Conservation (phyloP, 352 stramenopile genomes). For the Thraustochytrium sp. region DNA sequence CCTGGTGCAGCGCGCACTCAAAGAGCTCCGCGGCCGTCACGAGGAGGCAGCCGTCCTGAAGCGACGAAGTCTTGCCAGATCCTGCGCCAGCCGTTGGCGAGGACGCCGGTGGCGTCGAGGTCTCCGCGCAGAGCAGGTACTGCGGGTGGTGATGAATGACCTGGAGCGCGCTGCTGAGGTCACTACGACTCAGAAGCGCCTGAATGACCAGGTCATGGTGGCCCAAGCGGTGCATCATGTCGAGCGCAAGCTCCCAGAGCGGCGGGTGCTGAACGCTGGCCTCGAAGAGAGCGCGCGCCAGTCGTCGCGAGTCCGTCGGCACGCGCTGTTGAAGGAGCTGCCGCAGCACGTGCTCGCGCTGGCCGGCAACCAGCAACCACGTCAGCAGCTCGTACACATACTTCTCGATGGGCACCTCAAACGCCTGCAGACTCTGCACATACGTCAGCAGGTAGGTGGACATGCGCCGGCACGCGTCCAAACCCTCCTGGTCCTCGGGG, state of each 20-base stretch:
- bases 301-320: conserved; percentile 2
- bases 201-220: not conserved
- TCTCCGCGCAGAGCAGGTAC: not conserved
- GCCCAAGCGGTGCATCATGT: conserved; percentile 30
- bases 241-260: conserved; percentile 12
- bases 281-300: not conserved
- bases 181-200: not conserved
- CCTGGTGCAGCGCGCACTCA: not conserved
- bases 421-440: conserved; percentile 8
- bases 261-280: not conserved
- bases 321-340: conserved; percentile 20
- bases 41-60: not conserved
- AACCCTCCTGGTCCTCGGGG: not conserved
- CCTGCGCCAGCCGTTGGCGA: no score
- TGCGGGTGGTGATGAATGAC: conserved; percentile 1
- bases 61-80: no score
- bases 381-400: conserved; percentile 29
- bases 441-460: not conserved
- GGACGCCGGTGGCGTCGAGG: no score
- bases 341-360: not conserved
- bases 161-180: not conserved
- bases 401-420: conserved; percentile 25
- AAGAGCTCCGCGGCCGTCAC: not conserved
- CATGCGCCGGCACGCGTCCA: not conserved
- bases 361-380: not conserved